These are phyloP conservation scores for Cercospora sp. DNA, from an alignment of 2,329 filamentous ascomycete species.

Conservation along the genomic window DNA sequence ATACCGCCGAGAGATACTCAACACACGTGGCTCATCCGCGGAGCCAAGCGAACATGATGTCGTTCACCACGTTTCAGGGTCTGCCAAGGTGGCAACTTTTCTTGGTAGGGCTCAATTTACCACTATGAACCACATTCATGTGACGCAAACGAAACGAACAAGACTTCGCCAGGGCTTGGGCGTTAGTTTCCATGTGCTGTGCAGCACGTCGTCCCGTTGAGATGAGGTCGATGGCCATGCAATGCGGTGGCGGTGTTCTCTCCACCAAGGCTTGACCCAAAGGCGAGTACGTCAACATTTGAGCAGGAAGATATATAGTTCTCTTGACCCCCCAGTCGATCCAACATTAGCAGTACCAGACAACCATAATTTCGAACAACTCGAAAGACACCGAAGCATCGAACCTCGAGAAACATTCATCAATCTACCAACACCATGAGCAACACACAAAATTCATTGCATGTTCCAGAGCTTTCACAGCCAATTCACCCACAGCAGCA, in stretches of 20 bases:
- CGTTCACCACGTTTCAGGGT: slow-evolving; percentile 5
- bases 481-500: not conserved
- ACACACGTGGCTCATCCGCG: slow-evolving; percentile 9
- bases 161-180: slow-evolving; percentile 9
- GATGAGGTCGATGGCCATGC: slow-evolving; percentile 6
- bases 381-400: not conserved
- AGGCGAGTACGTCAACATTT: slow-evolving; percentile 5
- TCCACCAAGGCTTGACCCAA: slow-evolving; percentile 9
- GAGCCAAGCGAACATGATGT: slow-evolving; percentile 16
- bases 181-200: not conserved
- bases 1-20: not conserved
- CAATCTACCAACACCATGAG: slow-evolving; percentile 1
- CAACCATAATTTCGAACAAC: not conserved
- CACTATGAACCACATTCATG: not conserved
- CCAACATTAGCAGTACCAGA: not conserved
- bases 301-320: not conserved
- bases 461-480: not conserved
- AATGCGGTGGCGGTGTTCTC: not conserved
- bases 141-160: slow-evolving; percentile 8
- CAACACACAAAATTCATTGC: not conserved
- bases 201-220: not conserved
- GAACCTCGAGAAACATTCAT: not conserved
- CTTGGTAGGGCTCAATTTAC: slow-evolving; percentile 4
- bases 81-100: slow-evolving; percentile 8
- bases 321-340: too few relatives aligned